Conservation (phyloP, 257 asterid genomes). For the Buddleja alternifolia region DNA sequence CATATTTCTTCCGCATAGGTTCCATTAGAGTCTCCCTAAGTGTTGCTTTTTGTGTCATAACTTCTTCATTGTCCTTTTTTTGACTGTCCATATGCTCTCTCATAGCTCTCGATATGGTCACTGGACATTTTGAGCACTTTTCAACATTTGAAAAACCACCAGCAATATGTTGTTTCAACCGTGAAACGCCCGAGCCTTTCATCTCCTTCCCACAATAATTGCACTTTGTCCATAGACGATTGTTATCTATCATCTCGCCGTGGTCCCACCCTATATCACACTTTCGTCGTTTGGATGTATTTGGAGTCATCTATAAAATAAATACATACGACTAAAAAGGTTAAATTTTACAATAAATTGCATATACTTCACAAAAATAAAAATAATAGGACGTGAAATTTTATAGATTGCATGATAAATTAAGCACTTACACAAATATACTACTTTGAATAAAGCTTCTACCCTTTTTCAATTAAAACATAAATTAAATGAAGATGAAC, state of each 20-base stretch:
- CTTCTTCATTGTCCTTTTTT: neutral
- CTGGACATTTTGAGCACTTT: neutral
- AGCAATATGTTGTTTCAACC: neutral
- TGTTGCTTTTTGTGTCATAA: neutral
- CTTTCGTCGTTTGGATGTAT: neutral
- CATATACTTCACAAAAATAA: no score
- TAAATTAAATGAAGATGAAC: no score
- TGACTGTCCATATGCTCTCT: neutral
- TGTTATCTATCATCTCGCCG: neutral
- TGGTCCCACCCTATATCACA: neutral
- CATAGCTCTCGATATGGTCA: neutral
- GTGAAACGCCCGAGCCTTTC: neutral
- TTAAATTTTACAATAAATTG: neutral
- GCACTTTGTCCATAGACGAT: neutral
- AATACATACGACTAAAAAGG: neutral
- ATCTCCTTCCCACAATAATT: neutral
- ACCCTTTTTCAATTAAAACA: no score
- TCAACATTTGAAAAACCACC: neutral
- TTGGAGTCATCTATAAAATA: neutral
- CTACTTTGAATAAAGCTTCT: no score
- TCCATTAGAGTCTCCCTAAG: neutral
- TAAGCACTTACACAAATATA: no score
- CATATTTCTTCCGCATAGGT: neutral
- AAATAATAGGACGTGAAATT: no score
- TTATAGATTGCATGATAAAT: no score